phyloP scores from a whole-genome alignment of 2,329 filamentous ascomycete species.

The Aspergillus calidoustus region DNA sequence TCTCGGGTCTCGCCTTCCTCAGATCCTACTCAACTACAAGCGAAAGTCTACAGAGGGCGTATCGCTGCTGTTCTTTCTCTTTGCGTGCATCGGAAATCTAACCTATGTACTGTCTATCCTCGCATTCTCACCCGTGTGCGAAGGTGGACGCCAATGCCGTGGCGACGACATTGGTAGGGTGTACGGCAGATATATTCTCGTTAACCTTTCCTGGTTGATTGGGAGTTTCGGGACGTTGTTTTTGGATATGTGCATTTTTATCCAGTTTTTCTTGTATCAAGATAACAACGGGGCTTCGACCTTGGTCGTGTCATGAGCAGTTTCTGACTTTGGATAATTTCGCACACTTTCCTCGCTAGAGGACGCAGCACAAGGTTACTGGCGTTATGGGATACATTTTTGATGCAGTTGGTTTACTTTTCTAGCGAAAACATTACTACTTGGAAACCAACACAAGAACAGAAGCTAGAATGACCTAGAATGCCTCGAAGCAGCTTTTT shows the following conservation, averaged over 20 bases:
- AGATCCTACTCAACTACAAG: constrained; percentile 88
- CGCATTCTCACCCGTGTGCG: constrained; percentile 79
- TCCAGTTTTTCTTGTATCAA: constrained; percentile 87
- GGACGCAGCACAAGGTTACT: not conserved
- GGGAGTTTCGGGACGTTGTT: constrained; percentile 87
- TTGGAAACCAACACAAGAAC: not conserved
- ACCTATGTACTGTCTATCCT: constrained; percentile 93
- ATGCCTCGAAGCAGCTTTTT: not conserved
- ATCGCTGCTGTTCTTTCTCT: constrained; percentile 92
- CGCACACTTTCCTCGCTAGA: not conserved
- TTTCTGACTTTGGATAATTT: not conserved
- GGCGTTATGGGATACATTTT: not conserved
- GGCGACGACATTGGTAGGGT: constrained; percentile 67
- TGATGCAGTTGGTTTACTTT: not conserved
- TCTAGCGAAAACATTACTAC: not conserved
- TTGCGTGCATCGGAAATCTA: constrained; percentile 92
- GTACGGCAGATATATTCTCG: constrained; percentile 81
- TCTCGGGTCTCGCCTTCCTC: constrained; percentile 85
- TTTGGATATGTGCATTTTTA: constrained; percentile 84
- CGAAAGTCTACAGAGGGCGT: constrained; percentile 93
- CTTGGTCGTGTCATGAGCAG: constrained; percentile 4
- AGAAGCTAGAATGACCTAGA: not conserved
- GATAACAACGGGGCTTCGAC: constrained; percentile 30
- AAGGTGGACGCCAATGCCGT: constrained; percentile 54
- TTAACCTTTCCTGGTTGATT: constrained; percentile 88